Evolutionary conservation across 1,139 yeast genomes (phyloP), one percentile per base, ranked within the genome.

Genomic region (Saccharomyces hybrid): DNA sequence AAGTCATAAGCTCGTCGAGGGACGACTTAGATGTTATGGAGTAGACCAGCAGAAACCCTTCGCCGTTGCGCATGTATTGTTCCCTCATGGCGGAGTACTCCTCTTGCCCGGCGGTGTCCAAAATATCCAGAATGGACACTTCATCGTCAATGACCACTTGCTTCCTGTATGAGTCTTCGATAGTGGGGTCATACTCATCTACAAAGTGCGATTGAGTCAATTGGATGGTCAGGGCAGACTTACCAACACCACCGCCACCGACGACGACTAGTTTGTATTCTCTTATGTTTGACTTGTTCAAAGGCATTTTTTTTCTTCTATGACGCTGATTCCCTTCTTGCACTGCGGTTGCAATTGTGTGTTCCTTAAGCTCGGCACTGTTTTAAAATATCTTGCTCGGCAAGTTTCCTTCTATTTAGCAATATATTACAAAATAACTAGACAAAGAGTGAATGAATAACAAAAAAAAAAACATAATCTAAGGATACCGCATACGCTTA

Each of bases 231-330:
- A 91, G 76, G 8, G 98, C 98, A 9, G 96, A 88, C 72, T 93
- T 93, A 74, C 99, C 99, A 57, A 93, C 98, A 72, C 97, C 97
- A 72, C 98, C 98, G 51, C 97, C 98, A 55, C 98, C 98, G 52
- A 93, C 96, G 55, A 93, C 97, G 23, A 91, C 97, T 59, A 93
- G 75, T 69, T 91, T 89, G 72, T 85, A 89, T 71, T 86, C 95
- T 70, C 84, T 70, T 34, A 71, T 64, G 50, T 63, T 68, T 20
- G 65, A 59, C 51, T 63, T 64, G 32, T 59, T 59, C 52, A 62
- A 49, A 6, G 61, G 53, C 61, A 59, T 60, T 20, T 20, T 13
- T 26, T 11, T 30, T 30, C n/a, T 20, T 20, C 23, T 20, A 20
- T 3, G 23, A 20, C 23, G 4, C 23, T 20, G 23, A 20, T 20